These are phyloP conservation scores for Colletotrichum eleusines DNA, from an alignment of 2,329 filamentous ascomycete genomes.

Conservation along the genomic window DNA sequence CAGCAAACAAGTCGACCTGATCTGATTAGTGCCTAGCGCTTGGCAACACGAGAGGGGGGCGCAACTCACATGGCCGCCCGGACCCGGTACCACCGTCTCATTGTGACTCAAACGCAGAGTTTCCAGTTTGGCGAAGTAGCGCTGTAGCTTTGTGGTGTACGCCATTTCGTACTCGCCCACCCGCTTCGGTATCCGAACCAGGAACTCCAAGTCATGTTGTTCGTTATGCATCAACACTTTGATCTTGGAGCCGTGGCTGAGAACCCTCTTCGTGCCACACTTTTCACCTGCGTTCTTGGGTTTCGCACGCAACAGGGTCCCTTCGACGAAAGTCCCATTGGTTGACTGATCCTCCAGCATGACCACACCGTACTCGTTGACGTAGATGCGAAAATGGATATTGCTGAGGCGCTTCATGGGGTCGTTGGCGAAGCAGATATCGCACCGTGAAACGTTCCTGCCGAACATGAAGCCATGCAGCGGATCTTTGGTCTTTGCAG, in stretches of 20 bases:
- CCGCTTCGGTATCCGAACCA: constrained; percentile 85
- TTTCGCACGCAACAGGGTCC: constrained; percentile 68
- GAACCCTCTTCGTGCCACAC: constrained; percentile 66
- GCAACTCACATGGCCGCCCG: constrained; percentile 60
- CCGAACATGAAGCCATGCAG: constrained; percentile 87
- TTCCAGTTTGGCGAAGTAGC: constrained; percentile 67
- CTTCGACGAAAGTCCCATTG: constrained; percentile 93
- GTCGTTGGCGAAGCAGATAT: constrained; percentile 77
- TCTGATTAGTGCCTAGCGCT: constrained; percentile 13
- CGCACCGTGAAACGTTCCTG: constrained; percentile 77
- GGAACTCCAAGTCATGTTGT: constrained; percentile 76
- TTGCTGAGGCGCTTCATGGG: constrained; percentile 85
- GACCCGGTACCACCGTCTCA: constrained; percentile 61
- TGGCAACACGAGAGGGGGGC: neutral
- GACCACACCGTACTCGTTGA: constrained; percentile 86
- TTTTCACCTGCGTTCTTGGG: constrained; percentile 52
- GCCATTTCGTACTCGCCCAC: constrained; percentile 73
- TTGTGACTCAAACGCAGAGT: constrained; percentile 51
- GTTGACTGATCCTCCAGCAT: constrained; percentile 96
- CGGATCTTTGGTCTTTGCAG: constrained; percentile 76
- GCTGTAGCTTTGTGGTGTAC: constrained; percentile 77
- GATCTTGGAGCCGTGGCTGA: constrained; percentile 80
- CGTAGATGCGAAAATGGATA: constrained; percentile 93
- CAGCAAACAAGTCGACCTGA: constrained; percentile 49
- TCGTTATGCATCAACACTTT: constrained; percentile 71